Base-by-base conservation (phyloP, 1,139 yeast genomes). In the Yarrowia galli region DNA sequence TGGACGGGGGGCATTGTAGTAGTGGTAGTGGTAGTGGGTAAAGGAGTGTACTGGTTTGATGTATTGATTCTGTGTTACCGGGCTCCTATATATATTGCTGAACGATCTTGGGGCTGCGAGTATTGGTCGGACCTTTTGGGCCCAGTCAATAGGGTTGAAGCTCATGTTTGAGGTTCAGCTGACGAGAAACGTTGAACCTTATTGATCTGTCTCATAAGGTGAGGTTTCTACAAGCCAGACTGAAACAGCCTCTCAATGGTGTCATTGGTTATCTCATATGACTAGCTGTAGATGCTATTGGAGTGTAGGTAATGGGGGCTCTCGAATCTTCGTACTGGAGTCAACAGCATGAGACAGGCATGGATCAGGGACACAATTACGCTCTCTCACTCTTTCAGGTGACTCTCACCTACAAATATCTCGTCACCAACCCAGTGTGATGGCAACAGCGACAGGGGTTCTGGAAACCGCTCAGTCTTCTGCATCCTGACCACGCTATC, bases 1-100 rank as follows among this genome's bases (percentile, higher is more conserved):
- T 35, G 43, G 4, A 32, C 15, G 20, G 60, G 22, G 22, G 60
- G 10, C 60, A 53, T 53, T 36, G 60, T 53, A 22, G 45, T 36
- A 22, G 60, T 28, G 32, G 32, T 53, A 6, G 32, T 36, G 20
- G 42, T 51, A 16, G 58, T 35, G 8, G 58, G 22, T 28, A 16
- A 51, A 36, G 9, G 45, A 36, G 28, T 22, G 60, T 53, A 22
- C n/a, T 35, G 40, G 42, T 8, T 35, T 32, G 23, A 18, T 16
- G 8, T 5, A 2, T 16, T 8, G 9, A 10, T 4, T 3, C 12
- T 1, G 20, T 22, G 2, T 5, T 28, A 28, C 35, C 9, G 22
- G 9, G 2, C 22, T n/a, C 9, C 36, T 35, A 20, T 53, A 23
- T 53, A 53, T 53, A 53, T n/a, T 36, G 18, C 3, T 15, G 32